Percentiles rank a stretch among this genome's conserved stretches.
phyloP scores from a whole-genome alignment of 73 alveolate species.

The Paramecium primaurelia region DNA sequence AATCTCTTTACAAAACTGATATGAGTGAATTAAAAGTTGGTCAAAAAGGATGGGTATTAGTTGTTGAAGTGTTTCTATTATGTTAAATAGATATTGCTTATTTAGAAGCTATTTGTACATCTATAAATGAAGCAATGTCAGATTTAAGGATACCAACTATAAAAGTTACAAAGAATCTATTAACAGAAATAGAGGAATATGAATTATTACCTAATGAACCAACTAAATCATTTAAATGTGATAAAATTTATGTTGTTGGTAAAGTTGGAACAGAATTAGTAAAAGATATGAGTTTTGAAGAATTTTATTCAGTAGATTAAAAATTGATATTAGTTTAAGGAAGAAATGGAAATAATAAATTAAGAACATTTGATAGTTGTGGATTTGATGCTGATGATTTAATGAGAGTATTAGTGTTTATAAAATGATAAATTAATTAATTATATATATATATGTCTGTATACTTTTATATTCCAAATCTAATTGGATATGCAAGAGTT shows the following conservation, averaged over 20 bases:
- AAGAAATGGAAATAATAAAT: neutral
- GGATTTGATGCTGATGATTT: constrained; percentile 9
- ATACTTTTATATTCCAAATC: constrained; percentile 32
- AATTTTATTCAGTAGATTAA: constrained; percentile 11
- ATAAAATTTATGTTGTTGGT: neutral
- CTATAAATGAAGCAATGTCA: neutral
- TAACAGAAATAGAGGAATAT: constrained; percentile 18
- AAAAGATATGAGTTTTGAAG: constrained; percentile 23
- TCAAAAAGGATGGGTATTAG: constrained; percentile 22
- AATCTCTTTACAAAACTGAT: neutral
- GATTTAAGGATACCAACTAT: neutral
- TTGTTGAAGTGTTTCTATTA: neutral
- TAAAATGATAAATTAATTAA: neutral
- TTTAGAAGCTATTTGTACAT: neutral
- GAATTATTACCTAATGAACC: constrained; percentile 35
- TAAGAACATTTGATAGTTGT: neutral
- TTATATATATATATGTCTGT: neutral
- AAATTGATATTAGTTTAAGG: neutral
- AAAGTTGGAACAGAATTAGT: constrained; percentile 11
- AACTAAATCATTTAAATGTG: neutral
- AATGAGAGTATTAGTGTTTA: neutral
- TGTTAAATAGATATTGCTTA: neutral
- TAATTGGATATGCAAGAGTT: constrained; percentile 41
- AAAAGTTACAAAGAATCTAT: constrained; percentile 5
- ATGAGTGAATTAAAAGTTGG: constrained; percentile 12